These are phyloP conservation scores for Rhizophagus sp. DNA, from an alignment of 192 early-diverging fungal species.

Conservation along the genomic window DNA sequence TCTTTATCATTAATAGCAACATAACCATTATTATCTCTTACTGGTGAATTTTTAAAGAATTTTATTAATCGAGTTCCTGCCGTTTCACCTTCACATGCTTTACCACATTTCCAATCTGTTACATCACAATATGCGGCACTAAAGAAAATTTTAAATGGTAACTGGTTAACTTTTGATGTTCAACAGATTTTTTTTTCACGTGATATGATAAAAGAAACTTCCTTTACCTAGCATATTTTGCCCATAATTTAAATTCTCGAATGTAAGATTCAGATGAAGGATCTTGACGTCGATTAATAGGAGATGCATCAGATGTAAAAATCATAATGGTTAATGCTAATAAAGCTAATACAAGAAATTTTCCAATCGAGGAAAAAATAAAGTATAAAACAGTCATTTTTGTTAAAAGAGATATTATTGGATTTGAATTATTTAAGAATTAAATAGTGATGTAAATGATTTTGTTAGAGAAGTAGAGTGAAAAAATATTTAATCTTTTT, in stretches of 20 bases:
- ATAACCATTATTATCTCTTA: slow-evolving; percentile 19
- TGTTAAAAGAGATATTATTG: not conserved
- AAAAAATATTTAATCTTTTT: not conserved
- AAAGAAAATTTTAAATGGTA: not conserved
- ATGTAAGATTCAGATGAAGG: not conserved
- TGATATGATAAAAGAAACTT: not conserved
- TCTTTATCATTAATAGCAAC: slow-evolving; percentile 23
- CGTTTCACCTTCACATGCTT: not conserved
- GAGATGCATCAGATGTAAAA: not conserved
- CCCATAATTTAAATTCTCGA: slow-evolving; percentile 7
- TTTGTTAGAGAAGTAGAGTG: no score
- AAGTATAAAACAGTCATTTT: not conserved
- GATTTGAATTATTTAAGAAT: no score
- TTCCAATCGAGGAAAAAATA: not conserved
- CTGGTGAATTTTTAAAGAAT: not conserved
- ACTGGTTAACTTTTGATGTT: not conserved
- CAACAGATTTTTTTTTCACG: no score
- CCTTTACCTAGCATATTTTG: slow-evolving; percentile 5
- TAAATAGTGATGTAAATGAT: no score
- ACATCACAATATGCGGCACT: slow-evolving; percentile 22
- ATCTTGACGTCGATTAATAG: not conserved
- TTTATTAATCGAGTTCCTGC: not conserved
- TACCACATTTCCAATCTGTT: slow-evolving; percentile 19
- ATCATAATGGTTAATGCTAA: not conserved
- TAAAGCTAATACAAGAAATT: not conserved